Evolutionary conservation across 2,329 filamentous ascomycete species (phyloP).

Genomic region (Hymenoscyphus repandus): DNA sequence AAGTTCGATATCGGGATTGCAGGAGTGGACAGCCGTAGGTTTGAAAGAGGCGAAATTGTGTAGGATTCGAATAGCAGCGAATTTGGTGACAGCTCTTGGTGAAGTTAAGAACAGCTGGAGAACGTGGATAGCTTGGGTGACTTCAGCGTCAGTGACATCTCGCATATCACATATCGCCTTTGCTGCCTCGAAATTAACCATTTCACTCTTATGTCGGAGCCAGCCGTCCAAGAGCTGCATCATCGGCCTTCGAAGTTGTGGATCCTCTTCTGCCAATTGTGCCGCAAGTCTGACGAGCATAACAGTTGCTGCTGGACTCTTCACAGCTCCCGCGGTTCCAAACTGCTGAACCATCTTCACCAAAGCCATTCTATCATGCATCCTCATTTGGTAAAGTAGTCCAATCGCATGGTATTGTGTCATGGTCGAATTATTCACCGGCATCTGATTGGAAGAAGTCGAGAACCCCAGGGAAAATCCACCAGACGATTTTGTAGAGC

Average conservation of each 20-base stretch:
- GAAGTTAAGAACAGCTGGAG: conserved; percentile 96
- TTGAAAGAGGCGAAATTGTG: conserved; percentile 97
- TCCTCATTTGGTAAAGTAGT: conserved; percentile 94
- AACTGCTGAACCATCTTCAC: conserved; percentile 99
- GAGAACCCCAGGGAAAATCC: conserved; percentile 91
- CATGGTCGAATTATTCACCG: conserved; percentile 94
- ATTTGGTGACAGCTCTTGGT: conserved; percentile 92
- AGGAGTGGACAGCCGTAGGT: conserved; percentile 82
- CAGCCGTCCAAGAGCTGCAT: conserved; percentile 94
- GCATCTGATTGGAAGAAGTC: conserved; percentile 66
- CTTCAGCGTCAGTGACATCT: conserved; percentile 87
- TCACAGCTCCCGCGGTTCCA: conserved; percentile 82
- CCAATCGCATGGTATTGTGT: conserved; percentile 98
- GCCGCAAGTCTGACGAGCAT: conserved; percentile 90
- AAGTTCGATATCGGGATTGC: conserved; percentile 95
- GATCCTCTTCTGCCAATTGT: conserved; percentile 90
- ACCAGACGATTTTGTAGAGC: conserved; percentile 78
- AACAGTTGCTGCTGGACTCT: conserved; percentile 88
- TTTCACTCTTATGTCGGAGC: conserved; percentile 97
- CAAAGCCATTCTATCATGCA: conserved; percentile 94
- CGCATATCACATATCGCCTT: conserved; percentile 96
- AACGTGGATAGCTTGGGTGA: conserved; percentile 87
- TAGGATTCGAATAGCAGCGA: conserved; percentile 91
- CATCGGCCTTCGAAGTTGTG: conserved; percentile 87
- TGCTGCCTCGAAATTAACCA: conserved; percentile 98